Evolutionary conservation across 495 filamentous ascomycete species (phyloP).

Genomic region (Aspergillus saccharolyticus): DNA sequence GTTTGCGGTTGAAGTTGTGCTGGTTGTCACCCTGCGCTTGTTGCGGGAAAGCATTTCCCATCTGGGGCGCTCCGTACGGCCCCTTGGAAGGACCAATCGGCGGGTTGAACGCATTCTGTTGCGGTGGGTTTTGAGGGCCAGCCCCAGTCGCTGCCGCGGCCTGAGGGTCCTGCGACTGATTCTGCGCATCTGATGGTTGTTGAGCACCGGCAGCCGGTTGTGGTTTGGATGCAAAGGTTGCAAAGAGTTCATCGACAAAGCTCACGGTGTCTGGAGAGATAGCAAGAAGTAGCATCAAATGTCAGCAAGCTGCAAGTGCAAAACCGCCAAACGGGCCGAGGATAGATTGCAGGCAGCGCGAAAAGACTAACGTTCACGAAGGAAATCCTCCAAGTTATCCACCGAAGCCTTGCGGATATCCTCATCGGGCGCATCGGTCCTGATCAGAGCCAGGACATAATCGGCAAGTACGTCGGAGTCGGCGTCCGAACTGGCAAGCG

Average conservation of each 20-base stretch:
- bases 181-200: constrained; percentile 40
- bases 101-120: constrained; percentile 31
- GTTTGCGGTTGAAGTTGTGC: constrained; percentile 43
- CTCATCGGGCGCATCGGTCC: constrained; percentile 70
- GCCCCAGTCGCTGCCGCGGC: constrained; percentile 16
- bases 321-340: too few relatives aligned
- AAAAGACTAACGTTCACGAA: constrained; percentile 63
- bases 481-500: constrained; percentile 70
- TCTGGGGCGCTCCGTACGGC: constrained; percentile 17
- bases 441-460: constrained; percentile 87
- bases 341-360: too few relatives aligned
- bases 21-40: constrained; percentile 12
- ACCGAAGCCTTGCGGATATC: constrained; percentile 69
- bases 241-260: constrained; percentile 86
- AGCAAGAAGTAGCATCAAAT: background rate
- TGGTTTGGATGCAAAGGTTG: constrained; percentile 58
- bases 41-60: constrained; percentile 10
- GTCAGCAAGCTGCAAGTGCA: background rate
- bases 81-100: constrained; percentile 31
- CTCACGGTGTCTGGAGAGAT: constrained; percentile 52
- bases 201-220: constrained; percentile 15
- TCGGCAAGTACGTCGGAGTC: constrained; percentile 94
- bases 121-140: constrained; percentile 4
- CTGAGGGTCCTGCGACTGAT: constrained; percentile 41
- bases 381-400: constrained; percentile 79